Base-by-base conservation (phyloP, 352 stramenopile genomes). In the Peronosclerospora sorghi region DNA sequence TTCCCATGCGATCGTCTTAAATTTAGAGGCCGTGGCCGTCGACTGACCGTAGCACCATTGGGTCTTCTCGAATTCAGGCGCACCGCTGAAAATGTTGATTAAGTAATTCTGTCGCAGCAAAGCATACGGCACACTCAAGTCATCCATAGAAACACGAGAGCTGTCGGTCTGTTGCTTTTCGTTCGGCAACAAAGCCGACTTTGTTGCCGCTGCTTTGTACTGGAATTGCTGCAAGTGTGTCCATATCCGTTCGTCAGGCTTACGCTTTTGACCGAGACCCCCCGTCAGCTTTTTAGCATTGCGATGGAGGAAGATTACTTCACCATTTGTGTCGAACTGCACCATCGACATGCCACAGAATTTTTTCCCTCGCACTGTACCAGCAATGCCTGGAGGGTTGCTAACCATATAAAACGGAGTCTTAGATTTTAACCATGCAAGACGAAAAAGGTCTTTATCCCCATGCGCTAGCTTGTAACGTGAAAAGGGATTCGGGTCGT, bases 271-370 rank as follows among this genome's bases (percentile, higher is more conserved):
- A 1, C 42, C 24, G 8, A 54, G 13, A 4, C 55, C 44, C 13
- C 55, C 53, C 5, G 45, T 56, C 23, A 80, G 30, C 35, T 80
- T 80, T 46, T 64, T 62, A 8, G 41, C 48, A 21, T 80, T 80
- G 26, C 65, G 62, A 21, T 80, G 68, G 14, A 80, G 35, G 37
- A 80, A 80, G 0, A 74, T 17, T 10, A 77, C 55, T 8, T 68
- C 46, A 14, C 60, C 52, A n/a, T 56, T 26, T 13, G 52, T 44
- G 35, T 73, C 60, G n/a, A 60, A 54, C 32, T 74, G 60, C 15
- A 66, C 51, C 60, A 74, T 81, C 0, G 63, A 57, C 54, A 76
- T 72, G 18, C 68, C 68, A 32, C 68, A 81, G 29, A 78, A 78
- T 20, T 72, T 72, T 35, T 32, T 42, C 15, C 55, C 45, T 20